Base-by-base conservation (phyloP, 2,329 filamentous ascomycete genomes). In the Fusarium abutilonis region DNA sequence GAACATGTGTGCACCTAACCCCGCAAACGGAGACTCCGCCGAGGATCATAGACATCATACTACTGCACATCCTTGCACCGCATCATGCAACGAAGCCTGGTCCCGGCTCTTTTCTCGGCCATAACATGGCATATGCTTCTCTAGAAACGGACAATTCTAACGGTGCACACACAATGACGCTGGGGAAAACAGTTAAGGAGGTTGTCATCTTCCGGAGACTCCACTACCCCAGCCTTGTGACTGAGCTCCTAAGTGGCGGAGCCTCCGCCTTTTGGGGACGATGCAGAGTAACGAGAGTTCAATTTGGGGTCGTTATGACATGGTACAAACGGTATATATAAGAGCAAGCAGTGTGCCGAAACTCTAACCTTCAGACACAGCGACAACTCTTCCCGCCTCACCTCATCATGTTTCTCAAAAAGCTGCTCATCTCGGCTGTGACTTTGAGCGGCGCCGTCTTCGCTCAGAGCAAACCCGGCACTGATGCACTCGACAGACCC, bases 91-190 rank as follows among this genome's bases (percentile, higher is more conserved):
- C 39, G 35, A 52, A 43, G 59, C 59, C 46, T 54, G 46, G 32
- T 31, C 14, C 59, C 60, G 60, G 60, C 60, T 63, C 54, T 63
- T 63, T 63, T 63, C 60, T 63, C 60, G 60, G 60, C 35, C 53
- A 29, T 63, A 63, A 44, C 43, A 29, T 34, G 9, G 9, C 11
- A 32, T 35, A 14, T 4, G 4, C 19, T 53, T 40, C 15, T 10
- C 15, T 38, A 13, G 14, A 17, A 32, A 13, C 4, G 28, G 9
- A 15, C 2, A 1, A 36, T 21, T 23, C 10, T 7, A 42, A 39
- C 21, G 21, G 17, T 15, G 34, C 8, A 10, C 26, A 6, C 34
- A 10, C 28, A 23, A 47, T 47, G 29, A 42, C 28, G 42, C 31
- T 38, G 40, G 9, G n/a, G 19, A 35, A 15, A 32, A 21, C 45